Evolutionary conservation across 1,284 basidiomycete genomes (phyloP), one percentile per base, ranked within the genome.

Genomic region (Cystobasidium pallidum): DNA sequence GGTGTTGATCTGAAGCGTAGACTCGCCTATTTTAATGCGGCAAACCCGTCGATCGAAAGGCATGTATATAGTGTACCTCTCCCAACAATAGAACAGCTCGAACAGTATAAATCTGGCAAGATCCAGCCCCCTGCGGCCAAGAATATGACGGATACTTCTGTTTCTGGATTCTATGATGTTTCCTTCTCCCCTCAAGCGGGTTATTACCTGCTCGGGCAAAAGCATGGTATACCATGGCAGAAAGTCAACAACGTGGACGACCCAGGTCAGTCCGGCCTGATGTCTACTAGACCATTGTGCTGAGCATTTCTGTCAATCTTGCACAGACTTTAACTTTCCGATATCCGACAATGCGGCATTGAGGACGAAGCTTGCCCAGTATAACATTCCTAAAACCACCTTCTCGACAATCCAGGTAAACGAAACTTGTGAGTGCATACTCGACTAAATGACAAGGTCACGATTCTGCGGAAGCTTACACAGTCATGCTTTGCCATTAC

Each of bases 181-280:
- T 84, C 82, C 70, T 95, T 96, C 83, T 94, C 92, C 0, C 91
- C 92, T 0, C 79, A 87, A 47, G 91, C 87, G 0, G 91, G 90
- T 0, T 97, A 90, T 81, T 96, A 95, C 81, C 82, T 92, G 7
- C 83, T 96, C 19, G 84, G 83, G 94, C 95, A 79, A 81, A 84
- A 47, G 94, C 94, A 94, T 6, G 85, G 85, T 26, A 86, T 92
- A 17, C 95, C 95, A 0, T 93, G 89, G 88, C 92, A 95, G 81
- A 89, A 86, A 75, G 84, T 98, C 13, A 79, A 92, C 26, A 85
- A 89, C 73, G 84, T 86, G 2, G 84, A 83, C 65, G 87, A 89
- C 67, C 80, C 84, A 54, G 82, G 90, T 89, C 78, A 78, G 84
- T 82, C 55, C 43, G 45, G 49, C 30, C 2, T 17, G 3, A 39